Percentiles rank a stretch among this genome's conserved stretches.
These are phyloP conservation scores for Kitagawia praeruptora DNA, from an alignment of 129 eudicot species.

Conservation along the genomic window DNA sequence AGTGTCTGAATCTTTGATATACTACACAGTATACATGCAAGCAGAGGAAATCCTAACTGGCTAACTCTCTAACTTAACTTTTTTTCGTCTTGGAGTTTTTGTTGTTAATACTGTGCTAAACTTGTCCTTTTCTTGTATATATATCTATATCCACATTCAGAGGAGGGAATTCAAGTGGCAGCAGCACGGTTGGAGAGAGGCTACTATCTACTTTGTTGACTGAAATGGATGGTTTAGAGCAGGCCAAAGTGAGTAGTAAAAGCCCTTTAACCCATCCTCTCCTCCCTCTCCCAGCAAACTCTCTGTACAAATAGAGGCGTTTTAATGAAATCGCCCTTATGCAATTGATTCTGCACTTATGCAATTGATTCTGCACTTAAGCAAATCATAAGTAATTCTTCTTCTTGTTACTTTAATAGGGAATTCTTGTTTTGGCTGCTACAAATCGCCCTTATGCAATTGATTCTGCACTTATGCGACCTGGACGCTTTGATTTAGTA, in stretches of 20 bases:
- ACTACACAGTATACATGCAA: background rate
- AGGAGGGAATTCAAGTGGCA: constrained; percentile 83
- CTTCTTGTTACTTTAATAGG: constrained; percentile 44
- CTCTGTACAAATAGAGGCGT: background rate
- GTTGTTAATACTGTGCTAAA: background rate
- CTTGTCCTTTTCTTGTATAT: background rate
- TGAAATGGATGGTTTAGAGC: constrained; percentile 99
- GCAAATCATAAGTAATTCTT: too few relatives aligned
- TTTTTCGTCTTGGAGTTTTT: background rate
- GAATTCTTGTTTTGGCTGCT: constrained; percentile 98
- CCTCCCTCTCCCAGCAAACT: background rate
- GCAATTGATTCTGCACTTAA: constrained; percentile 95
- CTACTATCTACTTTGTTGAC: constrained; percentile 88
- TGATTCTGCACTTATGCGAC: constrained; percentile 92
- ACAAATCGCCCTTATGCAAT: constrained; percentile 88
- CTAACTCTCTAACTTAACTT: too few relatives aligned
- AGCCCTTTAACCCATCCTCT: background rate
- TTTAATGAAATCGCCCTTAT: constrained; percentile 51
- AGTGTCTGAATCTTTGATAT: background rate
- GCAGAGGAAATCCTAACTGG: background rate
- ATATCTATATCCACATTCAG: constrained; percentile 23
- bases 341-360: too few relatives aligned
- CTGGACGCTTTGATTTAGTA: constrained; percentile 96
- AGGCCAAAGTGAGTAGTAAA: constrained; percentile 59
- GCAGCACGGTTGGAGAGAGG: constrained; percentile 70